Base-by-base conservation (phyloP, 2,329 filamentous ascomycete genomes). In the Elsinoe ampelina region DNA sequence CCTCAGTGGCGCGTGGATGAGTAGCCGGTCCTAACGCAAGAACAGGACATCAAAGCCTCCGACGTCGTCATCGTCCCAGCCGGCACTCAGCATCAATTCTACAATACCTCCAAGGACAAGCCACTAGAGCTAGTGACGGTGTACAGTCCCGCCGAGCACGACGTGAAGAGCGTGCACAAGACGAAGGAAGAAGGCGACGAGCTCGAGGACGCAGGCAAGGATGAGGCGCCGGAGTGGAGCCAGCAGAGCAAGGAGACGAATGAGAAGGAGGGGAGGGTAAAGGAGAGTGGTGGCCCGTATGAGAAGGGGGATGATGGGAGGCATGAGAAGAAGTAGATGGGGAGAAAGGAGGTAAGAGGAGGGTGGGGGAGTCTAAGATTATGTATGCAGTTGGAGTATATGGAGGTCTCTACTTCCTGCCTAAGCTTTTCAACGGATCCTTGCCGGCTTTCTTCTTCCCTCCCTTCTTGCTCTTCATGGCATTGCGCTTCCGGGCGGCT, bases 341-440 rank as follows among this genome's bases (percentile, higher is more conserved):
- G 13, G 15, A 19, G n/a, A 41, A 8, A 41, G 2, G n/a, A 11
- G 13, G 10, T 5, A 5, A 39, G 12, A 5, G 17, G 36, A 39
- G 11, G 2, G 13, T 6, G 5, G 20, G 41, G 15, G 5, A 5
- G 17, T 45, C 8, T 45, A 45, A 4, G n/a, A 45, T 19, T 19
- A 45, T 22, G 15, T 19, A 39, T n/a, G 36, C n/a, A n/a, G 17
- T n/a, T n/a, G 17, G 13, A 39, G 17, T 39, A n/a, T n/a, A 5
- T n/a, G 8, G 13, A 19, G 17, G 13, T 3, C 17, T 4, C 60
- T 58, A 69, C 60, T 68, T 69, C 62, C 66, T 70, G 4, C 66
- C 66, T 56, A 96, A 93, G 7, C 86, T 91, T 77, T 92, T 95
- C 67, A 96, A 75, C 5, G 92, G 91, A 75, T 97, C 89, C 54